Percentiles rank a stretch among this genome's conserved stretches.
Conservation (phyloP, 164 flowering plant genomes). For the Malania oleifera region DNA sequence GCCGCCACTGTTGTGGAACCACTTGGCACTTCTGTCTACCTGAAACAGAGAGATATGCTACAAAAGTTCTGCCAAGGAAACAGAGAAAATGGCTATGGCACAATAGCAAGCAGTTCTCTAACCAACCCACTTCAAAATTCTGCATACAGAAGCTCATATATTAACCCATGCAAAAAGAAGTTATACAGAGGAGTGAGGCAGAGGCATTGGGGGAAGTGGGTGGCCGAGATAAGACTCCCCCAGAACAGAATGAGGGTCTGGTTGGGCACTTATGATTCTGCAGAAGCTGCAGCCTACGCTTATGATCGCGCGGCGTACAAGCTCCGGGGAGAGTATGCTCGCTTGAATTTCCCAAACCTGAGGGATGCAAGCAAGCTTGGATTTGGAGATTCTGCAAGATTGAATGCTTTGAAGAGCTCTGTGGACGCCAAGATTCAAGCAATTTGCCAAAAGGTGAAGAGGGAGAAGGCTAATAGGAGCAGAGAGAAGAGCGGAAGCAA, state of each 20-base stretch:
- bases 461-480: conserved; percentile 35
- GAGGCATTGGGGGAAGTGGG: conserved; percentile 99
- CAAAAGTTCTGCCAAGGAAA: conserved; percentile 40
- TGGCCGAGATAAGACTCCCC: conserved; percentile 91
- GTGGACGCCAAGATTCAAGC: conserved; percentile 91
- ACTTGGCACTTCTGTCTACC: conserved; percentile 74
- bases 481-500: conserved; percentile 14
- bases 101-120: not conserved
- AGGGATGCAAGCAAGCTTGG: conserved; percentile 47
- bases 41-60: conserved; percentile 59
- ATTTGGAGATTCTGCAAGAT: conserved; percentile 31
- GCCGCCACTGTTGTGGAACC: conserved; percentile 30
- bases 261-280: conserved; percentile 88
- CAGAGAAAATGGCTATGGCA: conserved; percentile 15
- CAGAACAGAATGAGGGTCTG: conserved; percentile 88
- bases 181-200: conserved; percentile 95
- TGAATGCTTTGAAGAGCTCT: conserved; percentile 40
- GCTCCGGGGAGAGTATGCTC: conserved; percentile 83
- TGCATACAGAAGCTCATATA: conserved; percentile 4
- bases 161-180: conserved; percentile 46
- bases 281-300: conserved; percentile 92
- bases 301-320: conserved; percentile 92
- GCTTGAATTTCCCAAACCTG: conserved; percentile 75
- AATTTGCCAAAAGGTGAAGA: conserved; percentile 56
- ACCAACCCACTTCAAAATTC: conserved; percentile 9